Evolutionary conservation across 257 asterid species (phyloP).

Genomic region (Forsythia viridissima): DNA sequence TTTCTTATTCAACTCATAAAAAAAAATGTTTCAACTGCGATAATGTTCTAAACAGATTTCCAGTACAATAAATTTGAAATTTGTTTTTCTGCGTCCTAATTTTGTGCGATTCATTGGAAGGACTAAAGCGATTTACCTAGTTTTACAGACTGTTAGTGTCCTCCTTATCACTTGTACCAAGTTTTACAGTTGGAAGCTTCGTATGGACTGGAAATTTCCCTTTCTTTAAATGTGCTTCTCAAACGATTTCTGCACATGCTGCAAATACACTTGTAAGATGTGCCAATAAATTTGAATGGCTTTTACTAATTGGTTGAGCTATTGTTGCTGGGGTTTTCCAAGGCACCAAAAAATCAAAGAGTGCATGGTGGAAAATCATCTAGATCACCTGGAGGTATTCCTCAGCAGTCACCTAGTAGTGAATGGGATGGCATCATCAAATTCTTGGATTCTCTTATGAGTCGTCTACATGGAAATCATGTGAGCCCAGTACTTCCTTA

Average conservation of each 20-base stretch:
- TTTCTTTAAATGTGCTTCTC: background rate
- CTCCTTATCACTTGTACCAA: background rate
- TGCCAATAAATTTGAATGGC: background rate
- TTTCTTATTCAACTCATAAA: background rate
- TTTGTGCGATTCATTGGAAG: background rate
- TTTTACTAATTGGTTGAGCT: background rate
- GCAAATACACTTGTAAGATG: background rate
- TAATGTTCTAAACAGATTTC: background rate
- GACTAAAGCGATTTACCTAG: background rate
- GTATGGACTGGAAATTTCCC: background rate
- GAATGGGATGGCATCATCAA: constrained; percentile 95
- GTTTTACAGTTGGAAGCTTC: background rate
- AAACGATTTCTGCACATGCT: background rate
- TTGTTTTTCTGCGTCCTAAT: background rate
- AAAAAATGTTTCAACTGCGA: background rate
- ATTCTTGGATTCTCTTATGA: constrained; percentile 87
- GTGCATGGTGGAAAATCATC: constrained; percentile 96
- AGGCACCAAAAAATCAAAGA: constrained; percentile 94
- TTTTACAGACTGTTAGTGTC: background rate
- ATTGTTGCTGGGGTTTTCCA: background rate
- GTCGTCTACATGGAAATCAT: constrained; percentile 69
- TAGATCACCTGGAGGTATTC: constrained; percentile 77
- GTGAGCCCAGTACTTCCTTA: constrained; percentile 37
- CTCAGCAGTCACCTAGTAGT: constrained; percentile 74
- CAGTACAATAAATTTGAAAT: background rate